phyloP scores from a whole-genome alignment of 371 early-diverging fungal genomes.

The Mortierella sp. region DNA sequence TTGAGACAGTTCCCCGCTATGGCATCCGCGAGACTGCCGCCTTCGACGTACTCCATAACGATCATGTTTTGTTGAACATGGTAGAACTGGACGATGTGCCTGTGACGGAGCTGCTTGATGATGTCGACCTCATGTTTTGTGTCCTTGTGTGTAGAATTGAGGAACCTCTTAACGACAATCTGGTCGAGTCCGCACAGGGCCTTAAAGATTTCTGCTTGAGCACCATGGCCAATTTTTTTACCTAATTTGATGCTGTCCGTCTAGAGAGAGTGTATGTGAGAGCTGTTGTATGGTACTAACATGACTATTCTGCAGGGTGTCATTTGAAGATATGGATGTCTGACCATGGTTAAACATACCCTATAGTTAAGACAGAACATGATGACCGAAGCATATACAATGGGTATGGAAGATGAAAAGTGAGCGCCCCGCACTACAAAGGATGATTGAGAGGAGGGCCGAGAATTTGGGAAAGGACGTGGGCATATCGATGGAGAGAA shows the following conservation, averaged over 20 bases:
- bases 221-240: conserved; percentile 9
- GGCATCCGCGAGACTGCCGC: conserved; percentile 8
- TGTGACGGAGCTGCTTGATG: conserved; percentile 6
- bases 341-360: too few species aligned
- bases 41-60: conserved; percentile 23
- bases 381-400: not conserved
- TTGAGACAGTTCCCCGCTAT: not conserved
- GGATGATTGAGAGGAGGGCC: too few species aligned
- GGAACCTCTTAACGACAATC: not conserved
- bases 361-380: not conserved
- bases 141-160: not conserved
- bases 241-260: not conserved
- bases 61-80: conserved; percentile 5
- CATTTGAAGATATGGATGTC: not conserved
- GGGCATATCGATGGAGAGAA: too few species aligned
- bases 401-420: too few species aligned
- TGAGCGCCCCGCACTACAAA: too few species aligned
- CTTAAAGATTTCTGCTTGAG: conserved; percentile 12
- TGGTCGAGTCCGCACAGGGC: conserved; percentile 6
- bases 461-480: too few species aligned
- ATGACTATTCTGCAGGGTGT: too few species aligned
- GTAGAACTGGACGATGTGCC: conserved; percentile 18
- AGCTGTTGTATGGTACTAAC: not conserved
- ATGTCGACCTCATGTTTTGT: conserved; percentile 7
- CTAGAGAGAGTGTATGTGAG: not conserved